phyloP scores from a whole-genome alignment of 176 grass and related monocot genomes.

The Carex myosuroides region DNA sequence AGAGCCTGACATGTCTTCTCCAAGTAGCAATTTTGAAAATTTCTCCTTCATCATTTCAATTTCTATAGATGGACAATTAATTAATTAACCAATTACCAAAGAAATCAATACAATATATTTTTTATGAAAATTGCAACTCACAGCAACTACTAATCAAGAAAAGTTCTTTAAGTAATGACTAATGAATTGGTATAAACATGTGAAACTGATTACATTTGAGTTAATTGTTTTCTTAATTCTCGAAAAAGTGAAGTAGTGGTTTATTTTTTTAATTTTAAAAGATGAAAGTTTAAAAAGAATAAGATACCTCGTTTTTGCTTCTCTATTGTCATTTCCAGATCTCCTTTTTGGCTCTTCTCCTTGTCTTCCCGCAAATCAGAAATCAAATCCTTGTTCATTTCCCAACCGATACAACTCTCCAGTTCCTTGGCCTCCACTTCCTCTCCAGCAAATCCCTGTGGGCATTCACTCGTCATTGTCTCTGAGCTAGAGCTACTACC shows the following conservation, averaged over 20 bases:
- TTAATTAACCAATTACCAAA: not conserved
- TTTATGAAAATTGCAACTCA: not conserved
- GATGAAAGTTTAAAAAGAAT: not conserved
- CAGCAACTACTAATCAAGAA: not conserved
- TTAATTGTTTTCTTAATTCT: not conserved
- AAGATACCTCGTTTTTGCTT: slow-evolving; percentile 21
- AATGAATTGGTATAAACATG: not conserved
- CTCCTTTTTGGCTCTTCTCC: slow-evolving; percentile 14
- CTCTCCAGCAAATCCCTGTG: not conserved
- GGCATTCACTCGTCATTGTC: slow-evolving; percentile 12
- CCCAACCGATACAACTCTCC: slow-evolving; percentile 18
- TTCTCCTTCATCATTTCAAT: slow-evolving; percentile 97
- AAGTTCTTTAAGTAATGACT: not conserved
- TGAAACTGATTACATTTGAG: not conserved
- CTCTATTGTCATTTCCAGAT: slow-evolving; percentile 19
- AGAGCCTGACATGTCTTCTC: slow-evolving; percentile 96
- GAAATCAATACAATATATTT: not conserved
- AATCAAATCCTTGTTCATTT: slow-evolving; percentile 12
- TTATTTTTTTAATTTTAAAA: no score
- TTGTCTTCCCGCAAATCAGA: slow-evolving; percentile 3
- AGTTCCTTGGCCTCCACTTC: slow-evolving; percentile 8
- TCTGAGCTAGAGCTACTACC: slow-evolving; percentile 29
- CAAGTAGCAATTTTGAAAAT: slow-evolving; percentile 87
- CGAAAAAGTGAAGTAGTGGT: not conserved
- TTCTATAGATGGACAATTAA: slow-evolving; percentile 31